Base-by-base conservation (phyloP, 768 basidiomycete species). In the Mycena floridula region DNA sequence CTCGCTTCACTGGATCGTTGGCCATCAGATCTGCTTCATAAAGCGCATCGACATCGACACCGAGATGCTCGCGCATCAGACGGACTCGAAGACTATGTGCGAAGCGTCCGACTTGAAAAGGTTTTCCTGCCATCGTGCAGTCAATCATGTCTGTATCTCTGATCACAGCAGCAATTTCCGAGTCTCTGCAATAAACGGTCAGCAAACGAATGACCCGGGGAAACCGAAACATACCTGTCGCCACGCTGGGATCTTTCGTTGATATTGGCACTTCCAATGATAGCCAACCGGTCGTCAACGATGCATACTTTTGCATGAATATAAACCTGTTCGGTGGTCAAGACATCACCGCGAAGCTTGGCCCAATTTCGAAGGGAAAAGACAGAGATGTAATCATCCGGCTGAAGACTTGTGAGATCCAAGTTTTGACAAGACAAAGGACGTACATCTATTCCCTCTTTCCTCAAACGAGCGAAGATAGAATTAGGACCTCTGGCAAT, bases 61-160 rank as follows among this genome's bases (percentile, higher is more conserved):
- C 96, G 47, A 96, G 72, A 59, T 99, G 96, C 58, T 99, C 96
- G 50, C 88, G 76, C 96, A 99, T 99, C 48, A 99, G 70, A 15
- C 95, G 81, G 37, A 98, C 74, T 5, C 96, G 85, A 9, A 99
- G 73, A 3, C 88, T 87, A 63, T 99, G 96, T 2, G 95, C 93
- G 62, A 96, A 99, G 21, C 95, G 85, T 16, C 96, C 96, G 47
- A 98, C 95, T 74, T 90, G 81, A 73, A 87, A 98, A 0, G 93
- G 89, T 53, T 79, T 79, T 15, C 96, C 95, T 7, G 83, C 95
- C 95, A 99, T 98, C 1, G 76, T 84, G 43, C 93, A 77, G 47
- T 95, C 84, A 42, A 98, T 86, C 88, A 99, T 86, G 56, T 99
- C 95, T 3, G 95, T 98, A 56, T 99, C 96, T 50, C 92, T 74